phyloP scores from a whole-genome alignment of 306 rosid genomes.

The Sophora flavescens region DNA sequence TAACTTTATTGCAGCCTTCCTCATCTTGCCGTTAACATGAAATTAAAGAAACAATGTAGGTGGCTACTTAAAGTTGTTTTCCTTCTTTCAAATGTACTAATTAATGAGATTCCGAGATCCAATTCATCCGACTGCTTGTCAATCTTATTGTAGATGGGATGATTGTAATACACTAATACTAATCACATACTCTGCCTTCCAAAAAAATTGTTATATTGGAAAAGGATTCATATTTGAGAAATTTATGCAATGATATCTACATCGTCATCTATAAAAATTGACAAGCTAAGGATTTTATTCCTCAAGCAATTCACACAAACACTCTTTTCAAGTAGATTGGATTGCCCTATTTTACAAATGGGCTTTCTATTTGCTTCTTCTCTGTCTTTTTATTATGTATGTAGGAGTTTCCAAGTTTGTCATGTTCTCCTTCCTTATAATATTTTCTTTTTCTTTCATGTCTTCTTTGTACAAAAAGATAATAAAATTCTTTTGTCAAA shows the following conservation, averaged over 20 bases:
- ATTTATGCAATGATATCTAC: background rate
- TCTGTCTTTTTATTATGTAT: background rate
- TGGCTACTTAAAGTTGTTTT: slow-evolving; percentile 18
- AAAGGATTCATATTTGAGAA: slow-evolving; percentile 3
- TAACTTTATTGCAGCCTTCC: slow-evolving; percentile 17
- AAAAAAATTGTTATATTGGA: slow-evolving; percentile 4
- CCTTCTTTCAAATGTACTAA: slow-evolving; percentile 8
- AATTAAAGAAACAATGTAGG: background rate
- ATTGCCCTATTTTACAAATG: slow-evolving; percentile 7
- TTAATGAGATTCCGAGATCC: background rate
- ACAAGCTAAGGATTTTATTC: too few species aligned
- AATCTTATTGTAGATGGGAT: slow-evolving; percentile 19
- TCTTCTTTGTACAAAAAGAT: background rate
- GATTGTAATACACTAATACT: background rate
- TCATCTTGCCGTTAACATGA: slow-evolving; percentile 27
- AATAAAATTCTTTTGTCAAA: background rate
- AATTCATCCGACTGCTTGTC: slow-evolving; percentile 5
- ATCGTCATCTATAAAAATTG: too few species aligned
- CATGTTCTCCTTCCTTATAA: background rate
- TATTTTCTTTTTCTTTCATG: slow-evolving; percentile 18
- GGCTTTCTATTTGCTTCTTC: slow-evolving; percentile 3
- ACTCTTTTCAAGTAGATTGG: background rate
- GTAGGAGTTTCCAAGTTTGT: background rate
- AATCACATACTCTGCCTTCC: background rate
- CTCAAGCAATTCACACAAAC: too few species aligned